Evolutionary conservation across 2,329 filamentous ascomycete species (phyloP), one percentile per base, ranked within the genome.

Genomic region (Trichoderma oligosporum): DNA sequence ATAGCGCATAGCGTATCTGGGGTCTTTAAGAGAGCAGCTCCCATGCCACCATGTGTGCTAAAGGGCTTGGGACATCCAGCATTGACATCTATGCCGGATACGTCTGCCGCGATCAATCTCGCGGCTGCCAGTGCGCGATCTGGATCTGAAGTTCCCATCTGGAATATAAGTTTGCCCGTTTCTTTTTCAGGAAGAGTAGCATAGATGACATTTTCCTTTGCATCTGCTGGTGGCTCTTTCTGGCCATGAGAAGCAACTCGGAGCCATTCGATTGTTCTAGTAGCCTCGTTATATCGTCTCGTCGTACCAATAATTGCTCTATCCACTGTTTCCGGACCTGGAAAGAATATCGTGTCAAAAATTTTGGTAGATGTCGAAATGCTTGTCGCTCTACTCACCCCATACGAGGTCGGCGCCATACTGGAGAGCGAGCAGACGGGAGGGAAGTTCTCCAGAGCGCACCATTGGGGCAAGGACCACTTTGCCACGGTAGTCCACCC

Each of bases 51-150:
- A 61, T 82, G 83, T 2, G 93, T 96, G 67, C 89, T 96, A 73
- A 99, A 99, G 0, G 93, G 89, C 73, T 99, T 99, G 0, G 94
- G 94, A 69, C 94, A 99, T n/a, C 94, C 94, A 0, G 94, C 91
- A 71, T 99, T 99, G 61, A 99, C 88, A 71, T 97, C 94, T 65
- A 99, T 97, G 60, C 94, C 94, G 0, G 87, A 86, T 3, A 99
- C 94, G 72, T 97, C 91, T 11, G 77, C 82, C 0, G 92, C 94
- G 18, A 99, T 87, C 14, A 97, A 75, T 53, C 85, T 85, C 2
- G 93, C 91, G 1, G 93, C 92, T 70, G 88, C 76, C 0, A 97
- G 92, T 1, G 94, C 94, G 27, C 86, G 81, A 11, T 87, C 85
- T 0, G 94, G 91, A 59, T 88, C 86, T 8, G 91, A 84, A 0